A percentile compares a stretch with the other conserved stretches of the same genome.
Conservation (phyloP, 371 early-diverging fungal genomes). For the Coemansia sp. region DNA sequence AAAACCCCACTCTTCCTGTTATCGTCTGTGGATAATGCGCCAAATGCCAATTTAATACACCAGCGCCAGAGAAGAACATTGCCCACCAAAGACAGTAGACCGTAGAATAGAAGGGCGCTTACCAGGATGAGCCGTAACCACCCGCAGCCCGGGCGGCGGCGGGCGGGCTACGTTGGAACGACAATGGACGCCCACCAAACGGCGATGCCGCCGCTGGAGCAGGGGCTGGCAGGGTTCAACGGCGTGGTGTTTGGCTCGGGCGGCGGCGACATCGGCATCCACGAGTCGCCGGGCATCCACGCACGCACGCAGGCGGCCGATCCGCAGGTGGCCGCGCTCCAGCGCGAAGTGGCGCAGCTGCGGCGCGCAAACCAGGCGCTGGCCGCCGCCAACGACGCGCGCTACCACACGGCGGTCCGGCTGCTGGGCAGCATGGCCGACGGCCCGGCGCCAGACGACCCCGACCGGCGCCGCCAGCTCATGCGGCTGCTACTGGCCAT, state of each 20-base stretch:
- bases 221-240: slow-evolving; percentile 30
- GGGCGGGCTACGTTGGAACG: slow-evolving; percentile 6
- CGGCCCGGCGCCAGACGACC: neutral
- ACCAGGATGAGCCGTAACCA: slow-evolving; percentile 5
- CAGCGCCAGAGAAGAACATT: neutral
- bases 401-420: slow-evolving; percentile 21
- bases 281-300: neutral
- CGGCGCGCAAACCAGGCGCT: slow-evolving; percentile 26
- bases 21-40: neutral
- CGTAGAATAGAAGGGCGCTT: too few relatives aligned
- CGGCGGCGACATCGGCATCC: neutral
- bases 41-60: neutral
- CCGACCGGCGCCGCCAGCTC: slow-evolving; percentile 21
- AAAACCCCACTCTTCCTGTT: neutral
- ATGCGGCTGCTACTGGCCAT: slow-evolving; percentile 24
- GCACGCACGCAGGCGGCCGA: neutral
- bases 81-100: too few relatives aligned
- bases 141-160: slow-evolving; percentile 3
- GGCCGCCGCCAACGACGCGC: slow-evolving; percentile 11
- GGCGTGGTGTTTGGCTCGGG: slow-evolving; percentile 34
- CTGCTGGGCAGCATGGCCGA: slow-evolving; percentile 20
- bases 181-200: slow-evolving; percentile 5
- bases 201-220: slow-evolving; percentile 10
- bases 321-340: slow-evolving; percentile 11
- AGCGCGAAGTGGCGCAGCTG: slow-evolving; percentile 23